Percentiles rank a stretch among this genome's conserved stretches.
phyloP scores from a whole-genome alignment of 2,329 filamentous ascomycete species.

The Penicillium sclerotigenum region DNA sequence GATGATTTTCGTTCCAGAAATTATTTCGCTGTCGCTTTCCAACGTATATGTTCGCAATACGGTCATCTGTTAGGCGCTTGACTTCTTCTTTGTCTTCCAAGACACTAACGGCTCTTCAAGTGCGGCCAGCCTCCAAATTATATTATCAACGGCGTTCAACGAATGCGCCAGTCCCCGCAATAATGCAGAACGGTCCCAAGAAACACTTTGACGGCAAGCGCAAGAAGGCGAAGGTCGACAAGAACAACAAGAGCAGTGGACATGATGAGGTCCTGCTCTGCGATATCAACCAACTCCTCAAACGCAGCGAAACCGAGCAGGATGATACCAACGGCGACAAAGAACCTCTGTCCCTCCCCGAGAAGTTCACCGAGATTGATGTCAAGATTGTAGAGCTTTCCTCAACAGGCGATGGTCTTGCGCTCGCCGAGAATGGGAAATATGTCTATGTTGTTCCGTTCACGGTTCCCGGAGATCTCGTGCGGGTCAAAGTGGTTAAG shows the following conservation, averaged over 20 bases:
- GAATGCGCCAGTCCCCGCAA: constrained; percentile 23
- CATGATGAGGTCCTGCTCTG: constrained; percentile 64
- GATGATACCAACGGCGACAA: constrained; percentile 29
- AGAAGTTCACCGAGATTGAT: constrained; percentile 71
- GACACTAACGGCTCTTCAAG: constrained; percentile 1
- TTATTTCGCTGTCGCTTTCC: constrained; percentile 11
- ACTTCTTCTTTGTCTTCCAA: constrained; percentile 1
- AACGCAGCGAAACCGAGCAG: constrained; percentile 25
- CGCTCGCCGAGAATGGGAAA: constrained; percentile 61
- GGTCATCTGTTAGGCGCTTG: constrained; percentile 11
- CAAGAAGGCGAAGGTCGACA: constrained; percentile 52
- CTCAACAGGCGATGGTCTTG: constrained; percentile 88
- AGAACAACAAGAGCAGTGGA: constrained; percentile 61
- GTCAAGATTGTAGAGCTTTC: constrained; percentile 79
- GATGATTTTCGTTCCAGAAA: constrained; percentile 14
- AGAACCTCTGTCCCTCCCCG: constrained; percentile 50
- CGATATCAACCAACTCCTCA: constrained; percentile 55
- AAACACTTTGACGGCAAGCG: constrained; percentile 28
- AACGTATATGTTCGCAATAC: constrained; percentile 22
- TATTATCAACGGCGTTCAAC: constrained; percentile 4
- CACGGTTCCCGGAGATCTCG: constrained; percentile 76
- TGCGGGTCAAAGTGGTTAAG: constrained; percentile 73
- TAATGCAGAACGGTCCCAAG: constrained; percentile 30
- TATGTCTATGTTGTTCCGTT: constrained; percentile 87
- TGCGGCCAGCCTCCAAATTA: constrained; percentile 5